Percentiles rank a stretch among this genome's conserved stretches.
Conservation (phyloP, 2,329 filamentous ascomycete genomes). For the Diaporthe citri region DNA sequence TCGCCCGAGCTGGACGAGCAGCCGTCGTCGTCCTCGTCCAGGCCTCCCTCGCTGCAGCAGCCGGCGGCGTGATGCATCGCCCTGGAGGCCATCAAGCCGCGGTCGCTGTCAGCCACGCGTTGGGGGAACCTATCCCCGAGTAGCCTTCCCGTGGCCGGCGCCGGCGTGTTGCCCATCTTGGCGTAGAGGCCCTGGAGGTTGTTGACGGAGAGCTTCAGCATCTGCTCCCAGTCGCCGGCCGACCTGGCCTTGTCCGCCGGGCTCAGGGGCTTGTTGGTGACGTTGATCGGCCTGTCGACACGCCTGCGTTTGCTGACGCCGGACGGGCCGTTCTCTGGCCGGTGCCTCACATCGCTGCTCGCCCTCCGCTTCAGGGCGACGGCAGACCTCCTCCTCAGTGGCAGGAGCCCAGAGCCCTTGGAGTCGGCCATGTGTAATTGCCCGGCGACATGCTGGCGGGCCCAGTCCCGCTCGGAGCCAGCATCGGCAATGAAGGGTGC, state of each 20-base stretch:
- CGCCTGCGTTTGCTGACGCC: conserved; percentile 24
- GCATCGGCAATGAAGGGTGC: conserved; percentile 35
- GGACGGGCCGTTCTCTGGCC: conserved; percentile 1
- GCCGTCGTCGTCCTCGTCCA: conserved; percentile 31
- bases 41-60: conserved; percentile 28
- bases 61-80: conserved; percentile 37
- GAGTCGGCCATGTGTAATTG: conserved; percentile 26
- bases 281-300: conserved; percentile 24
- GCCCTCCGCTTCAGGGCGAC: conserved; percentile 32
- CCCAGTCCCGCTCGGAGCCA: conserved; percentile 37
- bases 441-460: conserved; percentile 34
- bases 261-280: conserved; percentile 22
- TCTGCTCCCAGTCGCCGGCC: conserved; percentile 34
- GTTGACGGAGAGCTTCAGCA: conserved; percentile 30
- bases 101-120: conserved; percentile 22
- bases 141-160: not conserved
- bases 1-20: conserved; percentile 31
- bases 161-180: conserved; percentile 7
- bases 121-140: conserved; percentile 27
- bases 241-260: conserved; percentile 22
- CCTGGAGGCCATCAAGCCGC: conserved; percentile 28
- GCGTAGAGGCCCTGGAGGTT: conserved; percentile 34
- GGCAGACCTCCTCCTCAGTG: conserved; percentile 31
- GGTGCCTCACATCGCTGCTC: conserved; percentile 16
- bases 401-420: conserved; percentile 27